phyloP scores from a whole-genome alignment of 345 rosid genomes.

The Triadica sebifera region DNA sequence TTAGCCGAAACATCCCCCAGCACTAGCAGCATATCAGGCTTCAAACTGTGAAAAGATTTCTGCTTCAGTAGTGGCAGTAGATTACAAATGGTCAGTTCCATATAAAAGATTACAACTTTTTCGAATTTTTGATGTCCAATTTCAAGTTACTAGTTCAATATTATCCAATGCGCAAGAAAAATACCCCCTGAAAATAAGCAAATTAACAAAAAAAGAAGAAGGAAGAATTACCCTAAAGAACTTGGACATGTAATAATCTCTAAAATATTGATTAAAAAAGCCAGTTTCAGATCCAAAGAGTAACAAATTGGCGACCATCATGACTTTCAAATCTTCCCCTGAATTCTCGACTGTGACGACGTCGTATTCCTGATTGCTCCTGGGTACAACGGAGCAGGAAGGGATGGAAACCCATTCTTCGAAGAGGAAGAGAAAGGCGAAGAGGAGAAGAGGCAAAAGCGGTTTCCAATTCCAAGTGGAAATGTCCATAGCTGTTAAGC shows the following conservation, averaged over 20 bases:
- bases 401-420: slow-evolving; percentile 51
- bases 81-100: not conserved
- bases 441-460: slow-evolving; percentile 31
- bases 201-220: not conserved
- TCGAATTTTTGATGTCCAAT: no score
- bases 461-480: slow-evolving; percentile 39
- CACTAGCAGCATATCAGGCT: slow-evolving; percentile 63
- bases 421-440: slow-evolving; percentile 30
- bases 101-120: no score
- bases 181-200: no score
- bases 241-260: slow-evolving; percentile 54
- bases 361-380: slow-evolving; percentile 10
- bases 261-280: slow-evolving; percentile 35
- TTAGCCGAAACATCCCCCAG: slow-evolving; percentile 59
- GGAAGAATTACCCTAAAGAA: slow-evolving; percentile 43
- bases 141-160: not conserved
- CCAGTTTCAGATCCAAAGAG: slow-evolving; percentile 45
- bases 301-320: slow-evolving; percentile 54
- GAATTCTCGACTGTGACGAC: not conserved
- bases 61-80: slow-evolving; percentile 23
- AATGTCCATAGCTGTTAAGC: slow-evolving; percentile 16
- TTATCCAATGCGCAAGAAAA: no score
- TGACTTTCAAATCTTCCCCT: slow-evolving; percentile 45
- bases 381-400: slow-evolving; percentile 39
- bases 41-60: slow-evolving; percentile 54